Percentiles rank a stretch among this genome's conserved stretches.
Evolutionary conservation across 306 rosid genomes (phyloP).

Genomic region (Senna tora): DNA sequence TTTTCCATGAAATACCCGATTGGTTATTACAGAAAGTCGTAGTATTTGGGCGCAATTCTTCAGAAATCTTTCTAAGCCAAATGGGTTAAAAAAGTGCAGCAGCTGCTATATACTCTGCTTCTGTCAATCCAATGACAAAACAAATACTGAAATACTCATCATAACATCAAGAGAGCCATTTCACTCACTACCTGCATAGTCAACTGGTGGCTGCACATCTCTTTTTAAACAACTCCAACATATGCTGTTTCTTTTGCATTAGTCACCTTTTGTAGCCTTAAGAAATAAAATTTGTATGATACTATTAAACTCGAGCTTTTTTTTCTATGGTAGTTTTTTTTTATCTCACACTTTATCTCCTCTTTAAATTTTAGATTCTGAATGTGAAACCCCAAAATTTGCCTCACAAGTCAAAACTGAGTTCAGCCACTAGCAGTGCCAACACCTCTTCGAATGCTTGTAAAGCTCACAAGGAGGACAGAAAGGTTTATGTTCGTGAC

Average conservation of each 20-base stretch:
- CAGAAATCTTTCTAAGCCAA: neutral
- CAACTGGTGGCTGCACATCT: neutral
- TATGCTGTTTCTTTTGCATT: neutral
- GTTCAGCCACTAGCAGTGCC: conserved; percentile 48
- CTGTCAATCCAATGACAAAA: neutral
- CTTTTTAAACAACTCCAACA: too few relatives aligned
- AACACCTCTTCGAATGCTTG: conserved; percentile 47
- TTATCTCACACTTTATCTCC: neutral
- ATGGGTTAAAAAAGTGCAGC: neutral
- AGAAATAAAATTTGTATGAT: neutral
- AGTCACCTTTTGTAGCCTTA: neutral
- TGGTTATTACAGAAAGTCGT: neutral
- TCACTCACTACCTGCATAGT: neutral
- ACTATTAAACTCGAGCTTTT: neutral
- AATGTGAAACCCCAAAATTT: conserved; percentile 74
- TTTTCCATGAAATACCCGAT: neutral
- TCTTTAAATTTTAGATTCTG: conserved; percentile 60
- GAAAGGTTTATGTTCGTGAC: conserved; percentile 94
- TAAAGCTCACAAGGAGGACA: conserved; percentile 64
- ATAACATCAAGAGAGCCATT: neutral
- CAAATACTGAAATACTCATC: neutral
- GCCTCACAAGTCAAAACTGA: conserved; percentile 82
- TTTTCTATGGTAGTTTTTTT: neutral
- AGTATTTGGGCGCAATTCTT: neutral
- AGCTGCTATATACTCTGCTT: neutral